These are phyloP conservation scores for Phytophthora pinifolia DNA, from an alignment of 352 stramenopile species.

Conservation along the genomic window DNA sequence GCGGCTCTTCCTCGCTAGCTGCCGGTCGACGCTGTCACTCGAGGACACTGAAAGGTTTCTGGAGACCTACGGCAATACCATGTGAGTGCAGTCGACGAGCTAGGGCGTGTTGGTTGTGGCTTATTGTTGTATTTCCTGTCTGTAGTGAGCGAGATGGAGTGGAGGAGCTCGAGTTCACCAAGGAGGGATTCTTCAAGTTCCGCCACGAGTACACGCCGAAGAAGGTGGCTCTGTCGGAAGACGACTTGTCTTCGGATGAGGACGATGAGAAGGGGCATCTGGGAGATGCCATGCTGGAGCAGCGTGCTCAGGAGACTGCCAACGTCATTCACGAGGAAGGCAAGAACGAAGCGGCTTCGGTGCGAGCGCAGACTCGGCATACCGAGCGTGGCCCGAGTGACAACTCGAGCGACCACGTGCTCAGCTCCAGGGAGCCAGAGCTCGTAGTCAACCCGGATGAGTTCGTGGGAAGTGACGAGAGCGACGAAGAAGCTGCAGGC, in stretches of 20 bases:
- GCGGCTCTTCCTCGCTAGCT: slow-evolving; percentile 47
- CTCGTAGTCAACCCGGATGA: slow-evolving; percentile 33
- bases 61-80: slow-evolving; percentile 47
- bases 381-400: slow-evolving; percentile 12
- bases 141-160: slow-evolving; percentile 18
- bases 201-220: slow-evolving; percentile 46
- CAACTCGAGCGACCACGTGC: slow-evolving; percentile 16
- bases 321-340: neutral
- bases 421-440: slow-evolving; percentile 15
- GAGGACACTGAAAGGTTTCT: slow-evolving; percentile 56
- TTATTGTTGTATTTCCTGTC: neutral
- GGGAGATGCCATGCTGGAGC: neutral
- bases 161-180: slow-evolving; percentile 43
- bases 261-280: slow-evolving; percentile 30
- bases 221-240: slow-evolving; percentile 32
- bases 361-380: slow-evolving; percentile 17
- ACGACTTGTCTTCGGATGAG: slow-evolving; percentile 35
- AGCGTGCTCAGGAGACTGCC: slow-evolving; percentile 3
- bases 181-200: slow-evolving; percentile 54
- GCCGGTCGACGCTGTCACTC: slow-evolving; percentile 36
- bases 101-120: neutral
- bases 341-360: slow-evolving; percentile 1
- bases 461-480: slow-evolving; percentile 31
- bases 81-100: slow-evolving; percentile 11
- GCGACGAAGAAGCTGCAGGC: slow-evolving; percentile 17